These are phyloP conservation scores for Paspalum notatum DNA, from an alignment of 176 grass and related monocot species.

Conservation along the genomic window DNA sequence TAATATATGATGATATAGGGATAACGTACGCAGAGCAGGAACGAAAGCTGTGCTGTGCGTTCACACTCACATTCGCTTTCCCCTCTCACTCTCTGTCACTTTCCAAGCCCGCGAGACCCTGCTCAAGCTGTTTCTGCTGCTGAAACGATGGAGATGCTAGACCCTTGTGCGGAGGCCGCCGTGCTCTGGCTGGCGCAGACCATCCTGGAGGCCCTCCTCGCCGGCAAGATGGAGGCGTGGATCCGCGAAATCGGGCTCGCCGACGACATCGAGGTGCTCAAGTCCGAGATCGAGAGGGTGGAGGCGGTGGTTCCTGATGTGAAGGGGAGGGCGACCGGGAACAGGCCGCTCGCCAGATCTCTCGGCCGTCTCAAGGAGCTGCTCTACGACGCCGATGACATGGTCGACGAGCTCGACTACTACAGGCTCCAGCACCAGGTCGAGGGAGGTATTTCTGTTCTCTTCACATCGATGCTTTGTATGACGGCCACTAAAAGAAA, in stretches of 20 bases:
- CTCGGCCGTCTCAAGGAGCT: conserved; percentile 31
- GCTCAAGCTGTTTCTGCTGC: neutral
- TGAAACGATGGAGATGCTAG: conserved; percentile 4
- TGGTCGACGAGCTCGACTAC: conserved; percentile 46
- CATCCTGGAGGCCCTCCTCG: neutral
- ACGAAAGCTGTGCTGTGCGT: too few relatives aligned
- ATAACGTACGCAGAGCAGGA: too few relatives aligned
- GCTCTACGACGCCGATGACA: conserved; percentile 46
- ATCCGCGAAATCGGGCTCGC: neutral
- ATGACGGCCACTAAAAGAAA: neutral
- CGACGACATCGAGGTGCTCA: conserved; percentile 2
- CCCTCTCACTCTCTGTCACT: neutral
- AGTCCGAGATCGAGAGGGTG: neutral
- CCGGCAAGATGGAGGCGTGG: neutral
- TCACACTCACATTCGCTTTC: too few relatives aligned
- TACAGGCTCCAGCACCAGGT: conserved; percentile 39
- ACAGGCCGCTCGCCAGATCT: neutral
- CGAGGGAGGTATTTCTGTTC: conserved; percentile 15
- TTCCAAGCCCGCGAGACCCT: too few relatives aligned
- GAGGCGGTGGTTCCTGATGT: neutral
- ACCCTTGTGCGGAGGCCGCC: neutral
- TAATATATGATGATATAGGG: too few relatives aligned
- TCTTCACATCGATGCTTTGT: neutral
- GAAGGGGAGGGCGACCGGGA: neutral
- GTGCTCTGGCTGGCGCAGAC: conserved; percentile 17